Evolutionary conservation across 345 rosid species (phyloP).

Genomic region (Syzygium grande): DNA sequence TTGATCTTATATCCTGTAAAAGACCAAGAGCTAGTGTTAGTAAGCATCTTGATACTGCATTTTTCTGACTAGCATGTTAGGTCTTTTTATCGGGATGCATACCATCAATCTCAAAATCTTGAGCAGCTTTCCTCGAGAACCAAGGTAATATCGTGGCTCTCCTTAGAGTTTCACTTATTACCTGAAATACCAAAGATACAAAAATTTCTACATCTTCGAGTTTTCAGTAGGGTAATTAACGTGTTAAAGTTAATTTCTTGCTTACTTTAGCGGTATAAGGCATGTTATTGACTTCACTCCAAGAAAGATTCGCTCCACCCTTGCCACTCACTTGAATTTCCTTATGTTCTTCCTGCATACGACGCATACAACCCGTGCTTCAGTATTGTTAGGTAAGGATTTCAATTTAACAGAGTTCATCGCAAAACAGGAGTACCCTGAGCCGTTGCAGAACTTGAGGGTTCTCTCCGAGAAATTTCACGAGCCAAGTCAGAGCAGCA

Average conservation of each 20-base stretch:
- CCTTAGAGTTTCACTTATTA: conserved; percentile 49
- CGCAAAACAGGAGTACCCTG: conserved; percentile 18
- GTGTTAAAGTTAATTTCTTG: neutral
- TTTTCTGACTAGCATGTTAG: neutral
- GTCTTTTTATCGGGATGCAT: neutral
- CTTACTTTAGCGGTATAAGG: conserved; percentile 51
- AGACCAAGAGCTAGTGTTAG: neutral
- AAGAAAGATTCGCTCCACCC: conserved; percentile 24
- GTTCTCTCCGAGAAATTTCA: conserved; percentile 51
- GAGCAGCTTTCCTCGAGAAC: conserved; percentile 62
- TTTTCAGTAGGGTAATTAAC: neutral
- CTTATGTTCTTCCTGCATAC: conserved; percentile 43
- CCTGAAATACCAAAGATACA: conserved; percentile 18
- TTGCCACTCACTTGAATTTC: conserved; percentile 28
- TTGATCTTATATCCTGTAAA: conserved; percentile 36
- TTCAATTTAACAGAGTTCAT: neutral
- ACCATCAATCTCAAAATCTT: conserved; percentile 58
- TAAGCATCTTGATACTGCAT: neutral
- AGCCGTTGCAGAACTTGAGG: conserved; percentile 38
- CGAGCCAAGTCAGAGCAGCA: conserved; percentile 57
- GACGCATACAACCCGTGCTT: neutral
- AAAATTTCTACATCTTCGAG: neutral
- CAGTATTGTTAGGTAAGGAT: neutral
- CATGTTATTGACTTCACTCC: conserved; percentile 57
- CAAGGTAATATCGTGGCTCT: conserved; percentile 56